Conservation (phyloP, 371 early-diverging fungal species). For the Amoeboaphelidium protococcarum region DNA sequence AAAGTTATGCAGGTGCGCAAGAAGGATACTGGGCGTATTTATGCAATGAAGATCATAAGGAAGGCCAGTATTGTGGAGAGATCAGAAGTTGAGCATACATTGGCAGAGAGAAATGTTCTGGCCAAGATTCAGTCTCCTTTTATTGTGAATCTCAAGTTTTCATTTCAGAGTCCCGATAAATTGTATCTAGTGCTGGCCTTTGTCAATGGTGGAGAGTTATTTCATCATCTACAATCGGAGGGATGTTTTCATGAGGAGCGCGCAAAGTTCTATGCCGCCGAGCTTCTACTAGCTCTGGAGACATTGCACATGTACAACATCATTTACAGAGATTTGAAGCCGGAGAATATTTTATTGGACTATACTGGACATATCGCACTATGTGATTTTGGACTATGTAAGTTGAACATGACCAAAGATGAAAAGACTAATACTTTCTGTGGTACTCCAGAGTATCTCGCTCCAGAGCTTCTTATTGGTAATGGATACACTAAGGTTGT, state of each 20-base stretch:
- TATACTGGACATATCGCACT: slow-evolving; percentile 56
- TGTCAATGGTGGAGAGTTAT: slow-evolving; percentile 80
- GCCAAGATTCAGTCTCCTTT: slow-evolving; percentile 61
- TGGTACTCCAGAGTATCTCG: slow-evolving; percentile 72
- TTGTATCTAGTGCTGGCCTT: slow-evolving; percentile 72
- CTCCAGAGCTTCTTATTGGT: slow-evolving; percentile 22
- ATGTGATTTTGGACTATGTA: slow-evolving; percentile 94
- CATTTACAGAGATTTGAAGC: slow-evolving; percentile 72
- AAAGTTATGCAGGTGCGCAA: slow-evolving; percentile 91
- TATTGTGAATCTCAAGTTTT: slow-evolving; percentile 57
- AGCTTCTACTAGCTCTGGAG: slow-evolving; percentile 48
- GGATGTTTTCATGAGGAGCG: slow-evolving; percentile 37
- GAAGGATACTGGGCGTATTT: slow-evolving; percentile 70
- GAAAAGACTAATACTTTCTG: slow-evolving; percentile 61
- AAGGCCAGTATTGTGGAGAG: slow-evolving; percentile 82
- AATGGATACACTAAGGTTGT: slow-evolving; percentile 53
- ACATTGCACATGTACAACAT: slow-evolving; percentile 67
- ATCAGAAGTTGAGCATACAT: slow-evolving; percentile 53
- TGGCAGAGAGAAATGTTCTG: slow-evolving; percentile 68
- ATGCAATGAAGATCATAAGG: slow-evolving; percentile 87
- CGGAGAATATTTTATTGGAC: slow-evolving; percentile 87
- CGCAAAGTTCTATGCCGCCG: slow-evolving; percentile 40
- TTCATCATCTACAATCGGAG: slow-evolving; percentile 57
- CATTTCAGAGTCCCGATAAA: slow-evolving; percentile 62
- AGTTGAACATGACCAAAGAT: slow-evolving; percentile 36